phyloP scores from a whole-genome alignment of 2,329 filamentous ascomycete species.

The Chrysosporium queenslandicum region DNA sequence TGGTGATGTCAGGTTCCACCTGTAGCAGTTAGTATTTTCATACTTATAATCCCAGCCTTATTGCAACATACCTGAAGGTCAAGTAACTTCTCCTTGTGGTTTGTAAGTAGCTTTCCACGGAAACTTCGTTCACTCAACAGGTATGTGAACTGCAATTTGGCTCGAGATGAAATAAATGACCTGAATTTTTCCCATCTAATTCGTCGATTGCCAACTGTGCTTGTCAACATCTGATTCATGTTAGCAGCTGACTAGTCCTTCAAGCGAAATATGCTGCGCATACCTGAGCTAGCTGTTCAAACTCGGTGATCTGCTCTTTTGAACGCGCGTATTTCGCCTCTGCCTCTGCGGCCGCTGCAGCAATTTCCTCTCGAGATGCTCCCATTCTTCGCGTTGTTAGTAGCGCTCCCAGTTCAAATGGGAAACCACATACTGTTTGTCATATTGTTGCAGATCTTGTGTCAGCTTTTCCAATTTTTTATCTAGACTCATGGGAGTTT shows the following conservation, averaged over 20 bases:
- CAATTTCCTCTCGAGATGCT: constrained; percentile 55
- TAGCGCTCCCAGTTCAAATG: not conserved
- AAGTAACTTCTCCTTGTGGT: constrained; percentile 64
- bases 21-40: constrained; percentile 20
- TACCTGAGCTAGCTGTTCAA: constrained; percentile 34
- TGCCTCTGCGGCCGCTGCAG: constrained; percentile 36
- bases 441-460: constrained; percentile 50
- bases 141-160: constrained; percentile 77
- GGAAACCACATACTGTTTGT: constrained; percentile 36
- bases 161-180: constrained; percentile 71
- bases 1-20: constrained; percentile 60
- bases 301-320: constrained; percentile 30
- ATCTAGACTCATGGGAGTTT: constrained; percentile 48
- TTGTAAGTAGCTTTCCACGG: constrained; percentile 66
- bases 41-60: not conserved
- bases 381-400: constrained; percentile 42
- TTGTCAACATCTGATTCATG: constrained; percentile 40
- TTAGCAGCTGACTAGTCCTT: constrained; percentile 4
- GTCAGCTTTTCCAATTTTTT: constrained; percentile 44
- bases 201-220: constrained; percentile 58
- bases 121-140: constrained; percentile 83
- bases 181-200: constrained; percentile 73
- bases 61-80: constrained; percentile 54
- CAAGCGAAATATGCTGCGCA: not conserved
- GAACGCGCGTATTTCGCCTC: constrained; percentile 30